phyloP scores from a whole-genome alignment of 2,329 filamentous ascomycete genomes.

The Thielaviopsis ethacetica region DNA sequence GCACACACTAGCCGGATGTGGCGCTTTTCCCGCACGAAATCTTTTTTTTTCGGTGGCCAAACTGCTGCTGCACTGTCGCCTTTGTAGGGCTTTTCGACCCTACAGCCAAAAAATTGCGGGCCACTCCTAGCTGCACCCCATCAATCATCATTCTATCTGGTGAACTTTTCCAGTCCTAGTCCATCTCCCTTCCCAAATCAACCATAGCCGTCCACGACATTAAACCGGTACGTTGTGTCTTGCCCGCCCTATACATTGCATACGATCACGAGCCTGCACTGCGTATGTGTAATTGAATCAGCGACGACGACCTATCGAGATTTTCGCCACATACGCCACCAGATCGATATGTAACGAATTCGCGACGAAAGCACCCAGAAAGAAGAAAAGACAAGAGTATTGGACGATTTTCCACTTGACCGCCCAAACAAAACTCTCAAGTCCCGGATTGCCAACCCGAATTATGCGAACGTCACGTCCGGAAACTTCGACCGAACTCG shows the following conservation, averaged over 20 bases:
- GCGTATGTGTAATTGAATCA: background rate
- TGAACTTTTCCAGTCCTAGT: conserved; percentile 11
- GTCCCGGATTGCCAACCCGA: background rate
- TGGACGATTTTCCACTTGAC: background rate
- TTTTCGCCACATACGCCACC: background rate
- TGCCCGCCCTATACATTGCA: background rate
- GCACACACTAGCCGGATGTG: conserved; percentile 2
- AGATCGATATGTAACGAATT: background rate
- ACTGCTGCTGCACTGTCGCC: background rate
- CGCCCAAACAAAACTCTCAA: background rate
- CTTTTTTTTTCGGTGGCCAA: background rate
- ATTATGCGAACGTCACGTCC: background rate
- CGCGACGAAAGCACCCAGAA: background rate
- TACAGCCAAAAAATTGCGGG: conserved; percentile 11
- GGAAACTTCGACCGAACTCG: background rate
- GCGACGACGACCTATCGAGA: background rate
- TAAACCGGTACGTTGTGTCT: conserved; percentile 11
- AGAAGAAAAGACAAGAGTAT: background rate
- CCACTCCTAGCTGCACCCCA: conserved; percentile 6
- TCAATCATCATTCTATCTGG: conserved; percentile 11
- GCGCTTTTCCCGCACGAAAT: conserved; percentile 8
- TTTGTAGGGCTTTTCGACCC: conserved; percentile 12
- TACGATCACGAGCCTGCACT: background rate
- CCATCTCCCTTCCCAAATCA: conserved; percentile 11
- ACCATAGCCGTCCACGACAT: conserved; percentile 12